phyloP scores from a whole-genome alignment of 23 red algal species.

The Rhodosorus marinus region DNA sequence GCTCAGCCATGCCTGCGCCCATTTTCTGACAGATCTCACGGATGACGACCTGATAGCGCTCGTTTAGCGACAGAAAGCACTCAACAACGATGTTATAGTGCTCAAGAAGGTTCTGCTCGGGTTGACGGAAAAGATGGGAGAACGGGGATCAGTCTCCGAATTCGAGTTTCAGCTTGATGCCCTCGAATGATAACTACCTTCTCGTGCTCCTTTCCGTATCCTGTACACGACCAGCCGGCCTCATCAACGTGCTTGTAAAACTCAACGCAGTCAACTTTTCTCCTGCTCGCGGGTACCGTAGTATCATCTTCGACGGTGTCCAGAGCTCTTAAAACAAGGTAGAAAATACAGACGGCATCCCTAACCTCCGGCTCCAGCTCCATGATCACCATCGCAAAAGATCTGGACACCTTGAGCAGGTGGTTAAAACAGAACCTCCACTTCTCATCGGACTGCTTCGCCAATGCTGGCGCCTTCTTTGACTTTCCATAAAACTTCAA shows the following conservation, averaged over 20 bases:
- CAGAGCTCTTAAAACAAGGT: constrained; percentile 80
- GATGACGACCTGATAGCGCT: constrained; percentile 37
- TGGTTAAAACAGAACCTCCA: constrained; percentile 59
- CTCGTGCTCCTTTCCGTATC: constrained; percentile 1
- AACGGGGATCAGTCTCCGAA: too few species aligned
- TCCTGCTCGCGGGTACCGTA: constrained; percentile 10
- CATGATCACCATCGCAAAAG: constrained; percentile 96
- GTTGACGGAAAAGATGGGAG: too few species aligned
- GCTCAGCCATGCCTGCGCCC: constrained; percentile 88
- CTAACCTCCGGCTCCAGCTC: constrained; percentile 51
- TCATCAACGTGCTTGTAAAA: constrained; percentile 27
- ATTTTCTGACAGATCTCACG: constrained; percentile 78
- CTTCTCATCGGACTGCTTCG: too few species aligned
- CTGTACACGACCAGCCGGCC: neutral
- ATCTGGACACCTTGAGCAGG: constrained; percentile 58
- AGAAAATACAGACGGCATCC: constrained; percentile 76
- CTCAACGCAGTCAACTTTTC: constrained; percentile 17
- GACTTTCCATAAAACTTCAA: too few species aligned
- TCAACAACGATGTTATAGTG: constrained; percentile 35
- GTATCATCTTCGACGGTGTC: constrained; percentile 99
- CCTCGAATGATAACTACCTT: too few species aligned
- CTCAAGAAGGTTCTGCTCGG: constrained; percentile 35
- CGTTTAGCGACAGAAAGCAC: constrained; percentile 38
- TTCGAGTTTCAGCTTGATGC: too few species aligned
- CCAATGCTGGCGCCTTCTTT: too few species aligned